Conservation (phyloP, 1,284 basidiomycete genomes). For the Cystobasidium sp. region DNA sequence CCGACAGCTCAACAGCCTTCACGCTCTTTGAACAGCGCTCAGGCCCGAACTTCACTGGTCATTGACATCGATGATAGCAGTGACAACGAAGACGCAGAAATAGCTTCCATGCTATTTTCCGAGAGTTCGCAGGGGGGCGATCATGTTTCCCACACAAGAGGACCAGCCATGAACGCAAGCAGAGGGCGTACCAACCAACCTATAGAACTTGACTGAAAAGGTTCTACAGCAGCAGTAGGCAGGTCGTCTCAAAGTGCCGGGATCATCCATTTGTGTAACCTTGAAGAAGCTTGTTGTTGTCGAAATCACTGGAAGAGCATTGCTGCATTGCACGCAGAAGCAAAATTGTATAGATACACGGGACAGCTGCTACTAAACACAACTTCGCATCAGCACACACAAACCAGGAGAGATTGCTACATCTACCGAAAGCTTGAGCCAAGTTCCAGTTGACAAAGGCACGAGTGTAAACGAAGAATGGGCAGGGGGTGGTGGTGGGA, state of each 20-base stretch:
- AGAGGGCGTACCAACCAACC: not conserved
- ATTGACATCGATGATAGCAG: constrained; percentile 28
- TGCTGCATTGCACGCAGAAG: not conserved
- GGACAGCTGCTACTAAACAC: not conserved
- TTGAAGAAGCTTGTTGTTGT: constrained; percentile 5
- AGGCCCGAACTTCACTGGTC: constrained; percentile 17
- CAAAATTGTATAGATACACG: not conserved
- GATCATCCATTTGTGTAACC: not conserved
- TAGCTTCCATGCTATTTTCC: constrained; percentile 11
- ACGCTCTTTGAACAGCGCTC: not conserved
- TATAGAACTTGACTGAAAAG: constrained; percentile 10
- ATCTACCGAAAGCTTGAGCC: constrained; percentile 4
- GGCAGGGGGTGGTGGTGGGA: not conserved
- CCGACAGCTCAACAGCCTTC: not conserved
- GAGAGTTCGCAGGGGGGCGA: not conserved
- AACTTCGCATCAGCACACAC: constrained; percentile 6
- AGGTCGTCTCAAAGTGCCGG: no score
- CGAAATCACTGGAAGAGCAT: not conserved
- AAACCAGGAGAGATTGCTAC: constrained; percentile 1
- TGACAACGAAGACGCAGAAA: constrained; percentile 1
- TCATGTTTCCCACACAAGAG: no score
- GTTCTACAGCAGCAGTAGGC: not conserved
- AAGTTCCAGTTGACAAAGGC: not conserved
- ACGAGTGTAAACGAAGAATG: not conserved
- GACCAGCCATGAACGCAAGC: not conserved